Evolutionary conservation across 2,329 filamentous ascomycete genomes (phyloP).

Genomic region (Ambrosiella beaveri): DNA sequence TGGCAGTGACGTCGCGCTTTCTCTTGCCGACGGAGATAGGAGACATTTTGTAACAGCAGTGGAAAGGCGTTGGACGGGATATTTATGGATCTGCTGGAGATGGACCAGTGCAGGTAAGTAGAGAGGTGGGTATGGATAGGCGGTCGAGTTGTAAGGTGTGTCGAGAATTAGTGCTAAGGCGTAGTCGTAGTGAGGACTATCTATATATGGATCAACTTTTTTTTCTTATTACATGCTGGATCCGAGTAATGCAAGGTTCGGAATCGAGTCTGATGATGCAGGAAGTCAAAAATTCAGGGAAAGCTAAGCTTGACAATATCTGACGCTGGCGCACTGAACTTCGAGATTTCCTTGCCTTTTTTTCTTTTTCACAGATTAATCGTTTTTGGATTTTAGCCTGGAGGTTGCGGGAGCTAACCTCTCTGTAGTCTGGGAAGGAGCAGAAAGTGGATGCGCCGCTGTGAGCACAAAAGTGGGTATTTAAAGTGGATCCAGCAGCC

Average conservation of each 20-base stretch:
- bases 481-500: background rate
- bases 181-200: background rate
- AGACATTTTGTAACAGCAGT: constrained; percentile 31
- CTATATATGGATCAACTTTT: background rate
- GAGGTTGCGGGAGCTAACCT: background rate
- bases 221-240: too few relatives aligned
- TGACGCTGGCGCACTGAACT: too few relatives aligned
- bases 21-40: constrained; percentile 49
- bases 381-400: background rate
- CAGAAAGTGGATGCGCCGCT: background rate
- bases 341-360: background rate
- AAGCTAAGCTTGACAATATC: too few relatives aligned
- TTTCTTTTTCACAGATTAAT: background rate
- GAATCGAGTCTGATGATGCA: too few relatives aligned
- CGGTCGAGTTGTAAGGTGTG: background rate
- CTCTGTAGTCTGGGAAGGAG: background rate
- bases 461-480: background rate
- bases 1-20: constrained; percentile 40
- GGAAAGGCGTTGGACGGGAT: background rate
- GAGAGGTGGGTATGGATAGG: background rate
- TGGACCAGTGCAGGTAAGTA: background rate
- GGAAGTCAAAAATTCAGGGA: too few relatives aligned
- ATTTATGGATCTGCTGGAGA: background rate
- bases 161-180: background rate
- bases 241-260: too few relatives aligned